Evolutionary conservation across 2,329 filamentous ascomycete species (phyloP).

Genomic region (Plenodomus lindquistii): DNA sequence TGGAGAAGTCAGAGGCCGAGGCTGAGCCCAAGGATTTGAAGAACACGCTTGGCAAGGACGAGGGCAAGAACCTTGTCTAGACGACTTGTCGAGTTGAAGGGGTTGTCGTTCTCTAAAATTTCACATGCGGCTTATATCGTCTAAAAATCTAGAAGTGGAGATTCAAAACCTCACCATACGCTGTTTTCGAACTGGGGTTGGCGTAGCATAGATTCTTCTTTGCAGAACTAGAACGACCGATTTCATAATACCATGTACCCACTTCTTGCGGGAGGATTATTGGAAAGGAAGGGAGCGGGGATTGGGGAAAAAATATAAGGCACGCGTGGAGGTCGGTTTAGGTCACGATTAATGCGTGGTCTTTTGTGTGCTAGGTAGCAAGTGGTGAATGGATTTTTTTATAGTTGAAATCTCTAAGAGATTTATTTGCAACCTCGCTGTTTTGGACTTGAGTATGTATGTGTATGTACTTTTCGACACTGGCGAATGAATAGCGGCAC

Average conservation of each 20-base stretch:
- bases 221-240: background rate
- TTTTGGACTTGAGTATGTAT: too few species aligned
- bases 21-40: conserved; percentile 33
- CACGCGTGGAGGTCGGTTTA: background rate
- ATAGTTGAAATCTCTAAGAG: background rate
- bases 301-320: too few species aligned
- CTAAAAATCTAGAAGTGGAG: background rate
- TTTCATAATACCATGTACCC: background rate
- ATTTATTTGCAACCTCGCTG: background rate
- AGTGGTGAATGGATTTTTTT: background rate
- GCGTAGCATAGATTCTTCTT: background rate
- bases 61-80: conserved; percentile 26
- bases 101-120: background rate
- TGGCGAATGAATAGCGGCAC: too few species aligned
- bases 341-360: background rate
- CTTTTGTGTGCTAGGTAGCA: too few species aligned
- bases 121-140: background rate
- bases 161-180: background rate
- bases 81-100: background rate
- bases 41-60: conserved; percentile 19
- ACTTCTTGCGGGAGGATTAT: background rate
- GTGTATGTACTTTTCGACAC: too few species aligned
- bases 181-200: background rate
- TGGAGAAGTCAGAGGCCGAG: conserved; percentile 21
- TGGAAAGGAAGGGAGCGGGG: background rate